phyloP scores from a whole-genome alignment of 148 eudicot species.

The Cornus controversa region DNA sequence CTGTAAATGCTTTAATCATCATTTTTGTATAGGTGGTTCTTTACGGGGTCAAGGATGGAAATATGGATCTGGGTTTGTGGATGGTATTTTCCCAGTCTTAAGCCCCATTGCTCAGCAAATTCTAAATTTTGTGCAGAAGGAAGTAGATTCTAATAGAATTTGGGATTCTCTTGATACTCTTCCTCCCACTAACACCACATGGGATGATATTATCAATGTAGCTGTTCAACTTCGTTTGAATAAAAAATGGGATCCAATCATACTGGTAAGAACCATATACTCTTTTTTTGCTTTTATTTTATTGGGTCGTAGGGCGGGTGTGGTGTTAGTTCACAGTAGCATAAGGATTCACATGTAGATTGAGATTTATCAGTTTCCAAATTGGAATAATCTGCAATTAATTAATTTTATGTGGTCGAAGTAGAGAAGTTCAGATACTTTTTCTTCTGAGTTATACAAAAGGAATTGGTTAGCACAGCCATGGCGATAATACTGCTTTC shows the following conservation, averaged over 20 bases:
- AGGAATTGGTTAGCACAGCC: too few species aligned
- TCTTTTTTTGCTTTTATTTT: neutral
- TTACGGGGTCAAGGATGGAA: conserved; percentile 87
- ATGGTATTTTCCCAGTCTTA: conserved; percentile 83
- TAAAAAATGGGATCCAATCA: conserved; percentile 66
- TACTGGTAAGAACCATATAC: conserved; percentile 39
- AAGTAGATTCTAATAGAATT: conserved; percentile 49
- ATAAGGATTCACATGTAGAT: neutral
- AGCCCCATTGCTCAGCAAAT: conserved; percentile 68
- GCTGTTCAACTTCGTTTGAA: conserved; percentile 72
- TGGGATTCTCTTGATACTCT: conserved; percentile 63
- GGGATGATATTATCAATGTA: conserved; percentile 76
- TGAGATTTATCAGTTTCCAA: neutral
- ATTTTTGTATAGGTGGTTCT: conserved; percentile 57
- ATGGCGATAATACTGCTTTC: too few species aligned
- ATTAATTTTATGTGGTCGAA: neutral
- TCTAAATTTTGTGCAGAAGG: conserved; percentile 52
- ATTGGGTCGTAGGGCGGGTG: neutral
- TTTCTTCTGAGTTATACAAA: too few species aligned
- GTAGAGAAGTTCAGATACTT: too few species aligned
- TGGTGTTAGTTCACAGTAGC: neutral
- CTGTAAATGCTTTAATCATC: neutral
- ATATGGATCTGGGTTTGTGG: conserved; percentile 89
- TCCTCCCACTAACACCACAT: conserved; percentile 62
- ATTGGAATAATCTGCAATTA: neutral